Conservation (phyloP, 257 asterid species). For the Galeopsis tetrahit region DNA sequence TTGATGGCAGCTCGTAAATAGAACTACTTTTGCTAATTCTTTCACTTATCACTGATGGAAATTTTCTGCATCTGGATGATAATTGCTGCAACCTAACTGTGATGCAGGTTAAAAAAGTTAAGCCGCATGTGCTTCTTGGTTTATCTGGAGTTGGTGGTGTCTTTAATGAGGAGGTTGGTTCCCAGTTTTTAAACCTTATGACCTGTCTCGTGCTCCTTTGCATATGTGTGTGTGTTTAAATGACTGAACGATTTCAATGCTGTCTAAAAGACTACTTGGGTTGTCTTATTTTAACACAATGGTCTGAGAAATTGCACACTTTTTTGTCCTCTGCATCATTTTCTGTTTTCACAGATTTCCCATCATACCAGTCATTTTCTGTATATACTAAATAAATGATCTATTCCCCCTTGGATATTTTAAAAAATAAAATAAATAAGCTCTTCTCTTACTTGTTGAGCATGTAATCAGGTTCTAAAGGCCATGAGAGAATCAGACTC, state of each 20-base stretch:
- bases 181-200: constrained; percentile 24
- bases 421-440: neutral
- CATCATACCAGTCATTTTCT: neutral
- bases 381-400: neutral
- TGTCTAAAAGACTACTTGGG: constrained; percentile 7
- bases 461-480: constrained; percentile 73
- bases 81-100: constrained; percentile 28
- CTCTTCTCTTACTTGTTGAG: constrained; percentile 37
- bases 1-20: constrained; percentile 25
- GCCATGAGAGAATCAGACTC: constrained; percentile 94
- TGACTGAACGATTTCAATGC: constrained; percentile 18
- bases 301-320: neutral
- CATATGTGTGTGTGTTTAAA: neutral
- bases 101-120: constrained; percentile 91
- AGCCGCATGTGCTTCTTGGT: constrained; percentile 98
- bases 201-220: constrained; percentile 27
- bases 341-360: constrained; percentile 14
- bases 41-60: neutral
- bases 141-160: constrained; percentile 97
- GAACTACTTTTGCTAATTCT: constrained; percentile 17
- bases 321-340: constrained; percentile 18
- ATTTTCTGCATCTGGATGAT: constrained; percentile 29
- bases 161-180: constrained; percentile 82
- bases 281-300: constrained; percentile 18
- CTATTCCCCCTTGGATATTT: neutral